Base-by-base conservation (phyloP, 306 rosid species). In the Begonia loranthoides region DNA sequence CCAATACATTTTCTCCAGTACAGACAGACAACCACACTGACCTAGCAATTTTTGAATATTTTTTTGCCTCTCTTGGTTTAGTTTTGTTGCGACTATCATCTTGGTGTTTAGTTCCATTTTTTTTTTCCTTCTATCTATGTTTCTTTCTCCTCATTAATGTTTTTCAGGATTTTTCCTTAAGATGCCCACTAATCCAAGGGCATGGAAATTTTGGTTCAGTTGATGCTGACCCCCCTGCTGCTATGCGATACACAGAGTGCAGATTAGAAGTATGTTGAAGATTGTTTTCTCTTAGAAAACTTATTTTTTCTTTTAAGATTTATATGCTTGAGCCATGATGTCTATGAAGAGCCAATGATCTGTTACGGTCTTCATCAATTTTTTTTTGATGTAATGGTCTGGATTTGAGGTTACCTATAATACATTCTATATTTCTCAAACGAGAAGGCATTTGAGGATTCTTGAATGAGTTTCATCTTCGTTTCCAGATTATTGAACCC, bases 221-320 rank as follows among this genome's bases (percentile, higher is more conserved):
- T 46, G 99, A 90, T 76, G 92, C 95, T 39, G 99, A 90, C 67
- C 99, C 99, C 63, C 71, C 99, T 47, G 99, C 99, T 68, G 99
- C 99, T 55, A 90, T 90, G 99, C 95, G 99, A 54, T 90, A 90
- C 81, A 90, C 99, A 33, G 99, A 90, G 70, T 90, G 95, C 74
- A 80, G 81, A 83, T 62, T 90, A 72, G 92, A 86, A 13, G 99
- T 90, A 78, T 45, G 86, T 73, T 45, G 11, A 44, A 49, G 12
- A 55, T 33, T 47, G 45, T 51, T 48, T 59, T 38, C 52, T 52
- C 43, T 51, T 49, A 15, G 49, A 34, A 49, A 12, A 15, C 17
- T 12, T 17, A 15, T 58, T 9, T 12, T 16, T 48, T 46, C 2
- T 7, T 17, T 49, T 14, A 16, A 15, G 17, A 15, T 49, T 9